phyloP scores from a whole-genome alignment of 2,329 filamentous ascomycete species.

The Cordyceps sp. region DNA sequence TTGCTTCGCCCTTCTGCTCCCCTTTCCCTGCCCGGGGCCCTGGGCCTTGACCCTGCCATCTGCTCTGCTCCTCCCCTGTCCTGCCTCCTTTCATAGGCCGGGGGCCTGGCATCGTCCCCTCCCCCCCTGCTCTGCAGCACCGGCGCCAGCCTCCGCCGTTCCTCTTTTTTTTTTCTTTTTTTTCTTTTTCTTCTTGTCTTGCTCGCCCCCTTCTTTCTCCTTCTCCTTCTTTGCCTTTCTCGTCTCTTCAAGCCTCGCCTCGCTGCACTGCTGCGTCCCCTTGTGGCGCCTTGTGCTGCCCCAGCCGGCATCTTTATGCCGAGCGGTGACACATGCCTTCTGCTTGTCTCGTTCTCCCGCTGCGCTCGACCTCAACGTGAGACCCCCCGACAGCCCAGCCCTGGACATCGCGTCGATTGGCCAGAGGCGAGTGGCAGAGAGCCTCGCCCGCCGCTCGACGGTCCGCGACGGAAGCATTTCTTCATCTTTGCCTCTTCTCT shows the following conservation, averaged over 20 bases:
- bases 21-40: no score
- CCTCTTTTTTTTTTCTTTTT: not conserved
- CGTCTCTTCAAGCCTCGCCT: conserved; percentile 1
- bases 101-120: not conserved
- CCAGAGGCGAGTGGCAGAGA: not conserved
- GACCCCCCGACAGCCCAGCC: no score
- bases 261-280: no score
- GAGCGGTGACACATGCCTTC: conserved; percentile 2
- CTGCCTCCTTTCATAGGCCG: not conserved
- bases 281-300: conserved; percentile 6
- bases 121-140: no score
- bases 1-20: not conserved
- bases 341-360: conserved; percentile 2
- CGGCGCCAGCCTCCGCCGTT: no score
- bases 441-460: not conserved
- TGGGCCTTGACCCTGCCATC: no score
- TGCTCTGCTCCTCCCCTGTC: no score
- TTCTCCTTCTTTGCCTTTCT: not conserved
- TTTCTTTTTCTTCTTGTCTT: not conserved
- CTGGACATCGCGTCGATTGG: no score
- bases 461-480: no score
- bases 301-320: conserved; percentile 8
- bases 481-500: no score
- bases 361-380: not conserved
- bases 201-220: no score